Evolutionary conservation across 805 yeast genomes (phyloP), one percentile per base, ranked within the genome.

Genomic region (Candida manassasensis): DNA sequence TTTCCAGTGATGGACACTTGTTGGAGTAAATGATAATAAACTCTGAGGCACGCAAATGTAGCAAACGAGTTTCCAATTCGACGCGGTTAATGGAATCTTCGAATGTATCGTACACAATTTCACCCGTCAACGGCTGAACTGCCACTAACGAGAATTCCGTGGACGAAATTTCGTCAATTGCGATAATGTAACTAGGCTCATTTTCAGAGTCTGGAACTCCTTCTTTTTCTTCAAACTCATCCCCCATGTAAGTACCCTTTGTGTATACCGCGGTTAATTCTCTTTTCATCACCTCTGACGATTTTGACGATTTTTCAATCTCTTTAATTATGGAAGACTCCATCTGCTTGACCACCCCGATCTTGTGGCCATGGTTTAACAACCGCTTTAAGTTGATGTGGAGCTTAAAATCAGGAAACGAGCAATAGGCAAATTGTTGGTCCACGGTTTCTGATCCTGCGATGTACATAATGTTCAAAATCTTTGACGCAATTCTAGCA

Each of bases 271-370:
- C 75, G 0, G 89, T 73, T 5, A 93, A 59, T 42, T 75, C 61
- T 31, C 97, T 63, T 34, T 73, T 73, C 57, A 90, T 85, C 2
- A 88, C 70, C 7, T 60, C 63, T 6, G 56, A 45, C 4, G 41
- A 19, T 27, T 61, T 58, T 6, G 50, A 39, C 19, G 70, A 61
- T 36, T 73, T 74, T 41, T 73, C 79, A 4, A 73, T 56, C 2
- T 75, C 59, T 49, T 85, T 85, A 10, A 85, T 66, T 0, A 87
- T 86, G 2, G 87, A 81, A 0, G 90, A 77, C 52, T 90, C 97
- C 4, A 75, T 63, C 51, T 93, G 97, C 49, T 82, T 81, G 0
- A 89, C 93, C 2, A 93, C 77, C 0, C 94, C 97, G 3, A 93
- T 86, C 52, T 84, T 89, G 40, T 76, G 62, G 0, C 96, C 96